Evolutionary conservation across 257 asterid species (phyloP).

Genomic region (Lithospermum erythrorhizon): DNA sequence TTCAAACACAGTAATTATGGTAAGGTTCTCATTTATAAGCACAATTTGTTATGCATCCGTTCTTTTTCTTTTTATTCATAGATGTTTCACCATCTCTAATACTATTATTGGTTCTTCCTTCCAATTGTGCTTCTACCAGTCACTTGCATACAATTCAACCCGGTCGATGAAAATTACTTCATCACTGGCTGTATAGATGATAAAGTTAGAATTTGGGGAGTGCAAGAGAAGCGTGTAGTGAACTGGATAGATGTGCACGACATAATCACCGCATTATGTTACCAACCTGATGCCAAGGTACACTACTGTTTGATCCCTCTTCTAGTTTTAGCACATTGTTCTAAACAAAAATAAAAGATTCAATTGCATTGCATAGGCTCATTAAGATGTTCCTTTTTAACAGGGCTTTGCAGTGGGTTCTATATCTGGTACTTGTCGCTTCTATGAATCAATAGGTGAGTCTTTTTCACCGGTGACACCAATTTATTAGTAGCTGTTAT

Average conservation of each 20-base stretch:
- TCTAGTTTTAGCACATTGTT: neutral
- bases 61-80: neutral
- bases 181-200: constrained; percentile 78
- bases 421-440: constrained; percentile 62
- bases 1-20: constrained; percentile 69
- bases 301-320: constrained; percentile 1
- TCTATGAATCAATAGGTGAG: constrained; percentile 50
- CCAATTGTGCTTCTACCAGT: constrained; percentile 30
- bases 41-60: neutral
- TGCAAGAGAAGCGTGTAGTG: constrained; percentile 40
- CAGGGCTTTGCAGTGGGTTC: constrained; percentile 76
- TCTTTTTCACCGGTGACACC: neutral
- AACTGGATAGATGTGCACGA: constrained; percentile 53
- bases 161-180: constrained; percentile 57
- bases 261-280: constrained; percentile 58
- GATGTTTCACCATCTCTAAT: neutral
- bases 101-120: constrained; percentile 1
- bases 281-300: constrained; percentile 75
- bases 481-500: neutral
- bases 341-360: neutral
- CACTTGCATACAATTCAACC: constrained; percentile 79
- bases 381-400: neutral
- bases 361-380: neutral
- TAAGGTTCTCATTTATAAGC: constrained; percentile 13
- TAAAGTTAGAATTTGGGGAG: constrained; percentile 79